Percentiles rank a stretch among this genome's conserved stretches.
These are phyloP conservation scores for Paraphoma sp. DNA, from an alignment of 2,329 filamentous ascomycete genomes.

Conservation along the genomic window DNA sequence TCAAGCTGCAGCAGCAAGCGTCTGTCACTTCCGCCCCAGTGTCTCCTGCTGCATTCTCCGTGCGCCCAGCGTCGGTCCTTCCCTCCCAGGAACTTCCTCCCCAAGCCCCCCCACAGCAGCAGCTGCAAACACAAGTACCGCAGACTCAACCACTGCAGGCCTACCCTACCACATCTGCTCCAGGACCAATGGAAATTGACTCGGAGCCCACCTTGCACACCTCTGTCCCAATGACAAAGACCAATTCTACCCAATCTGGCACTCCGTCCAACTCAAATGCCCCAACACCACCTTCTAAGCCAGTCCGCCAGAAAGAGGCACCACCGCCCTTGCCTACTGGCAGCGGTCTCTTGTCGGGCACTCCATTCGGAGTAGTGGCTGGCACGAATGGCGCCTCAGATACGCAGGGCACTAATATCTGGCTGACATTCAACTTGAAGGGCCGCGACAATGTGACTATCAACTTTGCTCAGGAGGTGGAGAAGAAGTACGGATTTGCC, in stretches of 20 bases:
- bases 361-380: constrained; percentile 63
- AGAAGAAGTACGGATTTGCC: constrained; percentile 93
- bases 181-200: constrained; percentile 48
- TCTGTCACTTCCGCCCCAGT: constrained; percentile 50
- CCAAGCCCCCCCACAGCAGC: constrained; percentile 22
- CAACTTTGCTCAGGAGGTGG: constrained; percentile 93
- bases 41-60: constrained; percentile 44
- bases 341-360: constrained; percentile 68
- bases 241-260: constrained; percentile 38
- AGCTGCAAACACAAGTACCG: constrained; percentile 13
- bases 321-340: constrained; percentile 66
- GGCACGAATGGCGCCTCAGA: constrained; percentile 52
- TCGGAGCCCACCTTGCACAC: constrained; percentile 35
- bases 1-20: constrained; percentile 41
- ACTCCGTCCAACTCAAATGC: constrained; percentile 56
- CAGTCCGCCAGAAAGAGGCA: constrained; percentile 61
- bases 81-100: constrained; percentile 28
- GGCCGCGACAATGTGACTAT: constrained; percentile 88
- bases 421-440: constrained; percentile 80
- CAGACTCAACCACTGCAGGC: constrained; percentile 9
- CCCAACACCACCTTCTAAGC: constrained; percentile 62
- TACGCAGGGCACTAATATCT: constrained; percentile 71
- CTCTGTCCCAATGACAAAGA: constrained; percentile 42
- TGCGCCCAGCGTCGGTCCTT: constrained; percentile 35
- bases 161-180: constrained; percentile 22